A percentile compares a stretch with the other conserved stretches of the same genome.
These are phyloP conservation scores for Eucalyptus tenuipes DNA, from an alignment of 345 rosid genomes.

Conservation along the genomic window DNA sequence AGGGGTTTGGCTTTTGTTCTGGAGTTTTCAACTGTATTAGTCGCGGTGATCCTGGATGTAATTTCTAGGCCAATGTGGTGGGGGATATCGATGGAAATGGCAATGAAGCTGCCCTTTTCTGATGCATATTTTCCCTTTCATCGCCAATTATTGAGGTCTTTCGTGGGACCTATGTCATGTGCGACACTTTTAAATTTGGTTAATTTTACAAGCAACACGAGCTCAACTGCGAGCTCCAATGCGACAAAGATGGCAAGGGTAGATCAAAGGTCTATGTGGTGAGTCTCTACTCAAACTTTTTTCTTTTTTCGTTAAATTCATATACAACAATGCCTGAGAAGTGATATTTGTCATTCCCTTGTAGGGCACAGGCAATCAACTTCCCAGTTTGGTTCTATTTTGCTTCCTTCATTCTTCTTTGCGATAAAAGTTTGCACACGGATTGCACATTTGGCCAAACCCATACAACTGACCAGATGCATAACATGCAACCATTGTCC, in stretches of 20 bases:
- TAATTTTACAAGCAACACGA: constrained; percentile 13
- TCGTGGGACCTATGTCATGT: constrained; percentile 37
- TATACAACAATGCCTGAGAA: not conserved
- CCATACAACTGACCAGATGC: not conserved
- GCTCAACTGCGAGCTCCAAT: constrained; percentile 5
- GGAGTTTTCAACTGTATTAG: constrained; percentile 44
- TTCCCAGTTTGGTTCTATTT: constrained; percentile 80
- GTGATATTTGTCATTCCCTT: not conserved
- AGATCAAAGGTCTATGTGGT: constrained; percentile 62
- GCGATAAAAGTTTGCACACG: constrained; percentile 4
- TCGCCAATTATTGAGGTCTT: constrained; percentile 20
- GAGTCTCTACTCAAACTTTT: not conserved
- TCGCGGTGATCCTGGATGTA: constrained; percentile 28
- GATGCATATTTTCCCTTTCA: constrained; percentile 54
- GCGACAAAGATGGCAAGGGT: constrained; percentile 5
- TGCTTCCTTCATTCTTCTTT: constrained; percentile 52
- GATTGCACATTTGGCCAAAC: constrained; percentile 1
- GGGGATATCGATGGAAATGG: constrained; percentile 50
- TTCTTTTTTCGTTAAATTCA: not conserved
- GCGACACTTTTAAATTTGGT: constrained; percentile 23
- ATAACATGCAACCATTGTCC: constrained; percentile 7
- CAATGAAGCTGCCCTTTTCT: constrained; percentile 49
- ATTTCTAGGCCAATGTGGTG: constrained; percentile 57
- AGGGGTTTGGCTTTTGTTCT: constrained; percentile 59
- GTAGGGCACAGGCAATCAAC: constrained; percentile 71